Conservation (phyloP, 371 early-diverging fungal genomes). For the Mortierella sp. region DNA sequence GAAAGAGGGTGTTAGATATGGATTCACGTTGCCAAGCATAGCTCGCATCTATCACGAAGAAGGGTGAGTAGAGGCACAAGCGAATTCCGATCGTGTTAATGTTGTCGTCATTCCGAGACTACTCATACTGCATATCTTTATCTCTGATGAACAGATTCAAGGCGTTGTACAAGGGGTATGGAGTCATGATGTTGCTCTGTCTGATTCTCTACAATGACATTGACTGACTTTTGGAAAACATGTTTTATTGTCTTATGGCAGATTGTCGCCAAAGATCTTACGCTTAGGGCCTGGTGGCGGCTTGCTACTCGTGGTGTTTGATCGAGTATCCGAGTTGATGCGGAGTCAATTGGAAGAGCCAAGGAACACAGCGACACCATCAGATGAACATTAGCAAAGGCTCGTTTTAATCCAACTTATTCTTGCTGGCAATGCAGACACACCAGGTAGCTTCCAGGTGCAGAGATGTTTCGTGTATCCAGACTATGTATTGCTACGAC, state of each 20-base stretch:
- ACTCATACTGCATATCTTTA: neutral
- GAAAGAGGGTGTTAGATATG: slow-evolving; percentile 72
- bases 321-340: slow-evolving; percentile 83
- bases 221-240: neutral
- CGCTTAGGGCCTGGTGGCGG: slow-evolving; percentile 91
- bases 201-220: neutral
- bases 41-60: slow-evolving; percentile 83
- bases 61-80: slow-evolving; percentile 61
- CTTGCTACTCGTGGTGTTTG: slow-evolving; percentile 89
- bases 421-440: too few species aligned
- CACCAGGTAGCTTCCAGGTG: too few species aligned
- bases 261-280: slow-evolving; percentile 92
- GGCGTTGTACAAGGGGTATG: slow-evolving; percentile 73
- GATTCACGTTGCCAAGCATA: slow-evolving; percentile 81
- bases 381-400: too few species aligned
- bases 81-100: too few species aligned
- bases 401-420: too few species aligned
- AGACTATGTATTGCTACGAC: neutral
- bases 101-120: too few species aligned
- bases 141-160: slow-evolving; percentile 55
- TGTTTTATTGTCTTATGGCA: slow-evolving; percentile 58
- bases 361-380: too few species aligned
- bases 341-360: slow-evolving; percentile 59
- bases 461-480: too few species aligned
- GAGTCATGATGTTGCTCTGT: neutral